Evolutionary conservation across 768 basidiomycete species (phyloP).

Genomic region (Lactarius quietus): DNA sequence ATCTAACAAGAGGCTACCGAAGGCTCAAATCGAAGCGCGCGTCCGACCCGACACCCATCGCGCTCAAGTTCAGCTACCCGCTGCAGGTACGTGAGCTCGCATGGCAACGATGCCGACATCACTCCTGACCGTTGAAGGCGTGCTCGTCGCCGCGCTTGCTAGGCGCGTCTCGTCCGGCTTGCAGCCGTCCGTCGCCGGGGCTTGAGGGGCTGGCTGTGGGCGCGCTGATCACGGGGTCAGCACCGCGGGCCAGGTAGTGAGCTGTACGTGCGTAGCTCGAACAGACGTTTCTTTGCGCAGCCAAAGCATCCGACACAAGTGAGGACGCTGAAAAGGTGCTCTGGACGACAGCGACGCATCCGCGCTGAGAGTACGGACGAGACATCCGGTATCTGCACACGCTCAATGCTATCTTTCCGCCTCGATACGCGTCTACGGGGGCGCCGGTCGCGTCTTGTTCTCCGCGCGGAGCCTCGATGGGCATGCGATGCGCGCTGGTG

Average conservation of each 20-base stretch:
- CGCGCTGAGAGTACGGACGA: slow-evolving; percentile 22
- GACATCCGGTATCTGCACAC: slow-evolving; percentile 77
- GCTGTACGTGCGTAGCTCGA: slow-evolving; percentile 84
- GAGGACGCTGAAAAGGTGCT: neutral
- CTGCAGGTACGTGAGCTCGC: slow-evolving; percentile 93
- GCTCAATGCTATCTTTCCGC: slow-evolving; percentile 85
- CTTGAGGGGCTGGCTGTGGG: slow-evolving; percentile 90
- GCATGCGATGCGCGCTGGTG: slow-evolving; percentile 70
- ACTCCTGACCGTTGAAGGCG: slow-evolving; percentile 87
- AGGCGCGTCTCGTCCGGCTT: slow-evolving; percentile 67
- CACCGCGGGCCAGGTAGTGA: slow-evolving; percentile 91
- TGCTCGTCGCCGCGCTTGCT: slow-evolving; percentile 75
- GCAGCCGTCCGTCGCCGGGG: slow-evolving; percentile 77
- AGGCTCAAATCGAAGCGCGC: slow-evolving; percentile 32
- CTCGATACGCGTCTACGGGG: slow-evolving; percentile 93
- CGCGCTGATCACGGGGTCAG: slow-evolving; percentile 95
- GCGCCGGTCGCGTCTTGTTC: slow-evolving; percentile 78
- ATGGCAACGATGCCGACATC: slow-evolving; percentile 68
- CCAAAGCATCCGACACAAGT: neutral
- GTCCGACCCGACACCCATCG: slow-evolving; percentile 79
- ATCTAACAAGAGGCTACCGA: slow-evolving; percentile 10
- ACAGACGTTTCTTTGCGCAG: slow-evolving; percentile 30
- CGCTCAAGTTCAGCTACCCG: slow-evolving; percentile 90
- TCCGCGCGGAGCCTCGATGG: slow-evolving; percentile 75
- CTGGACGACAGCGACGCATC: neutral